Conservation (phyloP, 2,329 filamentous ascomycete genomes). For the Fusarium floridanum region DNA sequence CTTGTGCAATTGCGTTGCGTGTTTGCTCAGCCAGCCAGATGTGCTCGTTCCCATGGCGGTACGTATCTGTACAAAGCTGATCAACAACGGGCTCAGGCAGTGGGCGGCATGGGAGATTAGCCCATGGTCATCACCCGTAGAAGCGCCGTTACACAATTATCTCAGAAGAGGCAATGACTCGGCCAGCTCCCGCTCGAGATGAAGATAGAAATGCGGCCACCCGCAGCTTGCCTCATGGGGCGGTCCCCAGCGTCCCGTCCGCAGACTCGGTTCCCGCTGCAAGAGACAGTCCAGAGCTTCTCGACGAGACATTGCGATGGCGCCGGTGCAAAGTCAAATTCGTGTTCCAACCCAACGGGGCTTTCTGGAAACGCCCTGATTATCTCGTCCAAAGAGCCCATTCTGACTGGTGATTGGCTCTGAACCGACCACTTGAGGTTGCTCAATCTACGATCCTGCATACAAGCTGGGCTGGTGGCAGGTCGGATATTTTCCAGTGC, state of each 20-base stretch:
- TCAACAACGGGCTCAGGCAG: not conserved
- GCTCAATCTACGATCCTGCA: slow-evolving; percentile 38
- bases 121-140: slow-evolving; percentile 9
- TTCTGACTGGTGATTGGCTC: slow-evolving; percentile 10
- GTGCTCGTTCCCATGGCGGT: not conserved
- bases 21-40: slow-evolving; percentile 3
- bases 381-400: not conserved
- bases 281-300: slow-evolving; percentile 4
- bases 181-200: slow-evolving; percentile 9
- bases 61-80: not conserved
- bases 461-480: slow-evolving; percentile 15
- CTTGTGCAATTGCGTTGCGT: not conserved
- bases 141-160: slow-evolving; percentile 26
- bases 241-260: not conserved
- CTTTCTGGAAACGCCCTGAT: slow-evolving; percentile 1
- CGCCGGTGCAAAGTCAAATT: slow-evolving; percentile 27
- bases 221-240: slow-evolving; percentile 15
- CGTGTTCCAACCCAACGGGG: slow-evolving; percentile 10
- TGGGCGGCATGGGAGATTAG: slow-evolving; percentile 21
- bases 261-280: slow-evolving; percentile 10
- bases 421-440: slow-evolving; percentile 2
- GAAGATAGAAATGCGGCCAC: slow-evolving; percentile 16
- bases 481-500: slow-evolving; percentile 38
- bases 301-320: slow-evolving; percentile 4
- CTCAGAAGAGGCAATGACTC: slow-evolving; percentile 12